Base-by-base conservation (phyloP, 768 basidiomycete species). In the Phylloporus sp. region DNA sequence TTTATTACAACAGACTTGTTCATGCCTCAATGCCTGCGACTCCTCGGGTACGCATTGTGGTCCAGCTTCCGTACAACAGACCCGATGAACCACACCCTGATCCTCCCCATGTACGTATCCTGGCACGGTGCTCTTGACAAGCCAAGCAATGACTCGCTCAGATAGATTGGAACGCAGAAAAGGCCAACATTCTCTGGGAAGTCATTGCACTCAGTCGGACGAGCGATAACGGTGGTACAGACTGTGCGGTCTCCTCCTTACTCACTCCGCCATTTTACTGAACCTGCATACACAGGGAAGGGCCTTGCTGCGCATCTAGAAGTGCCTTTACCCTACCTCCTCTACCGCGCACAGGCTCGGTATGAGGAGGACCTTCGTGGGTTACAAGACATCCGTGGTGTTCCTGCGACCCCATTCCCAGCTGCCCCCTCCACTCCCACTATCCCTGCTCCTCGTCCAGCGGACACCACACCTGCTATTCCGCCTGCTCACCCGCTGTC, bases 161-260 rank as follows among this genome's bases (percentile, higher is more conserved):
- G 90, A 85, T 93, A 66, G 85, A 88, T 73, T 93, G 91, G 91
- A 88, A 79, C 38, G 58, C 80, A 8, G 88, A 91, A 52, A 93
- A 92, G 66, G 91, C 91, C 40, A 85, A 85, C 55, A 80, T 89
- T 6, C 73, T 93, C 8, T 93, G 91, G 91, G 88, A 90, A 67
- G 86, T 88, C 39, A 91, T 93, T 55, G 85, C 89, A 47, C 78
- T 81, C 59, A 88, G 88, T 29, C 78, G 88, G 49, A 78, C 83
- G 6, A 80, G 78, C 26, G 87, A 90, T 55, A 84, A 82, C 47
- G 79, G 81, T 16, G 86, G 81, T 35, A 82, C 88, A 32, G 90
- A 93, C 68, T 93, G 91, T 91, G 62, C 72, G 86, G 76, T 10
- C 18, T 31, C 36, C 29, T 27, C 41, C 20, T 40, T 22, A 3